Conservation (phyloP, 2,329 filamentous ascomycete species). For the Scolecobasidium constrictum region DNA sequence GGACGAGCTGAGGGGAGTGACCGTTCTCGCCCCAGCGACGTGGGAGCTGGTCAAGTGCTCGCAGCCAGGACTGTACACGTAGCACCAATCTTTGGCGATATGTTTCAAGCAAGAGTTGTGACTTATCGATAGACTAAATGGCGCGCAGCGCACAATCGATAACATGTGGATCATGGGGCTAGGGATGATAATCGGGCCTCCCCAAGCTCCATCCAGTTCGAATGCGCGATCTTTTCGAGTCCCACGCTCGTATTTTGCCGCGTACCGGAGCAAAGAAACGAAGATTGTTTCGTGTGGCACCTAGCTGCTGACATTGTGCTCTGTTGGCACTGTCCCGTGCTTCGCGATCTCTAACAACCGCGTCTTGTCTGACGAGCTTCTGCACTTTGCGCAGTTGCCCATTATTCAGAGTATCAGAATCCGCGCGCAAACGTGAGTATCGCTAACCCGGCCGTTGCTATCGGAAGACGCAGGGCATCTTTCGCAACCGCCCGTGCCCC, state of each 20-base stretch:
- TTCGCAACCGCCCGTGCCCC: conserved; percentile 1
- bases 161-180: not conserved
- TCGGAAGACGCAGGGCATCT: conserved; percentile 3
- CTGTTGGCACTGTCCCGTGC: not conserved
- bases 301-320: not conserved
- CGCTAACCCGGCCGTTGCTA: conserved; percentile 7
- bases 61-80: not conserved
- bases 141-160: not conserved
- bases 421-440: conserved; percentile 1
- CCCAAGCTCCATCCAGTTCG: not conserved
- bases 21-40: too few relatives aligned
- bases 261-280: too few relatives aligned
- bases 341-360: not conserved
- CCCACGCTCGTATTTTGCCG: too few relatives aligned
- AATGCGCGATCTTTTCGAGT: not conserved
- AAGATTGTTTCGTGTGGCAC: conserved; percentile 5
- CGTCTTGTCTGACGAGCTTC: conserved; percentile 1
- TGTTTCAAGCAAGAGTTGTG: conserved; percentile 1
- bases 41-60: too few relatives aligned
- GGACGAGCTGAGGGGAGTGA: not conserved
- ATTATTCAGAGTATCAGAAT: not conserved
- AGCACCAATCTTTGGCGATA: conserved; percentile 3
- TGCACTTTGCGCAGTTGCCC: conserved; percentile 1
- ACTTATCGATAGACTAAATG: not conserved
- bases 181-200: not conserved